phyloP scores from a whole-genome alignment of 169 alveolate genomes.

The Plasmodium malariae region DNA sequence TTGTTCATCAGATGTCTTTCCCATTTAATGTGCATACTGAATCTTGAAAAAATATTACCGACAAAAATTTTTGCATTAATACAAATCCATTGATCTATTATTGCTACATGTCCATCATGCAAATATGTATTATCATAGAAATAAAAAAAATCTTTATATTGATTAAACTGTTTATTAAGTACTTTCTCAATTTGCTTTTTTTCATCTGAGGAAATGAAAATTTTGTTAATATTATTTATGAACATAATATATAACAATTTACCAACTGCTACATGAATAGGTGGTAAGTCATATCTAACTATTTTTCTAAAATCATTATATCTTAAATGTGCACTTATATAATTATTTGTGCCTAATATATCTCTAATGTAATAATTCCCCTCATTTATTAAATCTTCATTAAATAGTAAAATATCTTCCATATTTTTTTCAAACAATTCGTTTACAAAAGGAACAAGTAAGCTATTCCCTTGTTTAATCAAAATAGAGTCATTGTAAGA shows the following conservation, averaged over 20 bases:
- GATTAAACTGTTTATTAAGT: conserved; percentile 16
- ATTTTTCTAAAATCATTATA: conserved; percentile 55
- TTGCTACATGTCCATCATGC: conserved; percentile 67
- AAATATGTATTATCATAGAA: conserved; percentile 47
- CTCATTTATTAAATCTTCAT: conserved; percentile 22
- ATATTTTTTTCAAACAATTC: conserved; percentile 48
- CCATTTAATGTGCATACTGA: conserved; percentile 66
- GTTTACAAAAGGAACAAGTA: conserved; percentile 70
- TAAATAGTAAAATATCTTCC: conserved; percentile 68
- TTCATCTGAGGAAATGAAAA: conserved; percentile 68
- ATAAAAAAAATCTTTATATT: conserved; percentile 41
- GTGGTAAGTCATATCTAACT: conserved; percentile 33
- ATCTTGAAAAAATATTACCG: conserved; percentile 64
- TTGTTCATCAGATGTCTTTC: conserved; percentile 54
- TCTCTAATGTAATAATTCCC: conserved; percentile 40
- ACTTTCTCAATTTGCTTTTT: conserved; percentile 26
- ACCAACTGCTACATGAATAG: conserved; percentile 16
- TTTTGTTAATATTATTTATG: conserved; percentile 1
- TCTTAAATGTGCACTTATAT: conserved; percentile 61
- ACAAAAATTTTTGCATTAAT: conserved; percentile 11
- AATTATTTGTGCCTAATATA: conserved; percentile 29
- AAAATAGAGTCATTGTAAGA: conserved; percentile 14
- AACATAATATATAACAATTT: conserved; percentile 65
- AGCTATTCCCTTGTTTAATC: conserved; percentile 42
- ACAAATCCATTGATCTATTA: conserved; percentile 72